phyloP scores from a whole-genome alignment of 495 filamentous ascomycete genomes.

The Hypoxylon perforatum region DNA sequence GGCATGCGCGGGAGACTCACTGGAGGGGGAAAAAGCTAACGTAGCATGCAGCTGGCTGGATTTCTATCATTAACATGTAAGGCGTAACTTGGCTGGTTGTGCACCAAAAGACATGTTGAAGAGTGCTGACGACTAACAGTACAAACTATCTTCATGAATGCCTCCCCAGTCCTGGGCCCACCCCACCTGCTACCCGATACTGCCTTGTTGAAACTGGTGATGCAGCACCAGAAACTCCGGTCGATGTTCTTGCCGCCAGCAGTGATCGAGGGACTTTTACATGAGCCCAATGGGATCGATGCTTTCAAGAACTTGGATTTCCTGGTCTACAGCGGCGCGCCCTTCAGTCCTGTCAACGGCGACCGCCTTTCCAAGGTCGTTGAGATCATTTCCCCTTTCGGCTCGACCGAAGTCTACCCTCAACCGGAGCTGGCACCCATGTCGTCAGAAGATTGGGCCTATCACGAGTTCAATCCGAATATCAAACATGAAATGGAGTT shows the following conservation, averaged over 20 bases:
- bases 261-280: constrained; percentile 41
- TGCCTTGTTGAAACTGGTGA: constrained; percentile 32
- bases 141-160: constrained; percentile 31
- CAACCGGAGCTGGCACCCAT: constrained; percentile 9
- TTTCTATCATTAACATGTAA: constrained; percentile 17
- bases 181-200: constrained; percentile 36
- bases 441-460: constrained; percentile 30
- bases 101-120: no score
- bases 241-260: constrained; percentile 35
- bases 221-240: constrained; percentile 37
- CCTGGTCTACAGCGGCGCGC: constrained; percentile 41
- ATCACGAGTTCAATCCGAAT: constrained; percentile 17
- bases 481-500: constrained; percentile 36
- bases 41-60: constrained; percentile 18
- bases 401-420: constrained; percentile 33
- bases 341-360: constrained; percentile 14
- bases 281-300: constrained; percentile 23
- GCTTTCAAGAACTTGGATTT: constrained; percentile 34
- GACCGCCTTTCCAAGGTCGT: constrained; percentile 19
- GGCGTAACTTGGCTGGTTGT: neutral
- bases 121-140: constrained; percentile 6
- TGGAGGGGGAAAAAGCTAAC: no score
- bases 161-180: constrained; percentile 36
- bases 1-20: no score
- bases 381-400: constrained; percentile 32